Percentiles rank a stretch among this genome's conserved stretches.
Conservation (phyloP, 805 yeast species). For the Myxozyma kluyveri region DNA sequence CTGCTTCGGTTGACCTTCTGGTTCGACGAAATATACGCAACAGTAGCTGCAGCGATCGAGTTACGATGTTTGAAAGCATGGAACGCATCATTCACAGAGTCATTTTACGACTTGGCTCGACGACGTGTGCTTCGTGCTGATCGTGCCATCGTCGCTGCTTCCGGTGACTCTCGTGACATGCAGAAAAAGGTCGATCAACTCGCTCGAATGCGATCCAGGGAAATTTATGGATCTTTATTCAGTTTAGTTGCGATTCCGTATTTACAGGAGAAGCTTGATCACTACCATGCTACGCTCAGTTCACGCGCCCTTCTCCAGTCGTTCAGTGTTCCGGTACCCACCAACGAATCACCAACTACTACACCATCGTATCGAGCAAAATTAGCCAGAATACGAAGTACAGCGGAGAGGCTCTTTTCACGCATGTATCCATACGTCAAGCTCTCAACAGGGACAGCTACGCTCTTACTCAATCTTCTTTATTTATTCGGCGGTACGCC, state of each 20-base stretch:
- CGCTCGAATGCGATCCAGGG: slow-evolving; percentile 54
- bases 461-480: slow-evolving; percentile 57
- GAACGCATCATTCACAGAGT: slow-evolving; percentile 87
- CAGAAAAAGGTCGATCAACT: slow-evolving; percentile 34
- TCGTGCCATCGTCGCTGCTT: slow-evolving; percentile 33
- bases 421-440: slow-evolving; percentile 61
- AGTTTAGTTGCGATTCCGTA: slow-evolving; percentile 60
- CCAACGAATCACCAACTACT: neutral
- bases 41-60: slow-evolving; percentile 64
- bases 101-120: slow-evolving; percentile 85
- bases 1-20: slow-evolving; percentile 59
- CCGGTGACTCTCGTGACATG: slow-evolving; percentile 33
- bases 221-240: slow-evolving; percentile 53
- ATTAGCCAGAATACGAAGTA: slow-evolving; percentile 34
- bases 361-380: neutral
- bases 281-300: slow-evolving; percentile 57
- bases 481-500: slow-evolving; percentile 66
- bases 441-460: slow-evolving; percentile 46
- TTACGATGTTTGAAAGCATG: slow-evolving; percentile 64
- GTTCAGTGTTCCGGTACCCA: slow-evolving; percentile 39
- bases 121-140: slow-evolving; percentile 38
- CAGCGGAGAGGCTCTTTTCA: slow-evolving; percentile 44
- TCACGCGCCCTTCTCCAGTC: slow-evolving; percentile 57
- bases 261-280: slow-evolving; percentile 63
- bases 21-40: slow-evolving; percentile 73